phyloP scores from a whole-genome alignment of 2,329 filamentous ascomycete species.

The Xylariaceae sp. region DNA sequence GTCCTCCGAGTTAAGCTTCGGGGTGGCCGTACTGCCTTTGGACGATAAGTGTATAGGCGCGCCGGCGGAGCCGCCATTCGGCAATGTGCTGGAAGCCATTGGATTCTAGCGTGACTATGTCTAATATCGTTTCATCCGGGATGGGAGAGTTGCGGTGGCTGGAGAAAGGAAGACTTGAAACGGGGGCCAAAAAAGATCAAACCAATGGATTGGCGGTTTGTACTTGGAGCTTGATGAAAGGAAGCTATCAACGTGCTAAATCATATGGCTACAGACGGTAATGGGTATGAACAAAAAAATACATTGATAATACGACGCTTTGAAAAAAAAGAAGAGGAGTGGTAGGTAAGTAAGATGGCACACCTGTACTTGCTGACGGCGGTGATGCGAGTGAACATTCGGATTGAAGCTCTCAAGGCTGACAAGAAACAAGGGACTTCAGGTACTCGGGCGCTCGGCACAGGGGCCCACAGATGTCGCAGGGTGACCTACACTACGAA shows the following conservation, averaged over 20 bases:
- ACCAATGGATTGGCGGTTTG: no score
- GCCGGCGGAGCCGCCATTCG: conserved; percentile 40
- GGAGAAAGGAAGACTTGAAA: no score
- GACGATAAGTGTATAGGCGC: conserved; percentile 57
- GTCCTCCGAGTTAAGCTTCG: conserved; percentile 58
- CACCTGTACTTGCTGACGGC: neutral
- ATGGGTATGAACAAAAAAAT: neutral
- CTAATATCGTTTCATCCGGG: neutral
- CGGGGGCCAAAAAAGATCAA: no score
- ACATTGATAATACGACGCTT: neutral
- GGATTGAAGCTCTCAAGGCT: no score
- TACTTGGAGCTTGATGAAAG: no score
- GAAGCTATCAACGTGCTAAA: neutral
- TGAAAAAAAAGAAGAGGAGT: neutral
- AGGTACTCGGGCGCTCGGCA: no score
- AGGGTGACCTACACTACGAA: no score
- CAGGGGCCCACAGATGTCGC: no score
- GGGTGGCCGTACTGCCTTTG: conserved; percentile 56
- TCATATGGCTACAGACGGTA: neutral
- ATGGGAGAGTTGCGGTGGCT: no score
- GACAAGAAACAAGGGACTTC: no score
- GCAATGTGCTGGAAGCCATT: conserved; percentile 48
- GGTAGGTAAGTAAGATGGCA: neutral
- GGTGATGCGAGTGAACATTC: no score
- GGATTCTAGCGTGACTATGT: neutral